Percentiles rank a stretch among this genome's conserved stretches.
These are phyloP conservation scores for Pholiota microspora DNA, from an alignment of 768 basidiomycete genomes.

Conservation along the genomic window DNA sequence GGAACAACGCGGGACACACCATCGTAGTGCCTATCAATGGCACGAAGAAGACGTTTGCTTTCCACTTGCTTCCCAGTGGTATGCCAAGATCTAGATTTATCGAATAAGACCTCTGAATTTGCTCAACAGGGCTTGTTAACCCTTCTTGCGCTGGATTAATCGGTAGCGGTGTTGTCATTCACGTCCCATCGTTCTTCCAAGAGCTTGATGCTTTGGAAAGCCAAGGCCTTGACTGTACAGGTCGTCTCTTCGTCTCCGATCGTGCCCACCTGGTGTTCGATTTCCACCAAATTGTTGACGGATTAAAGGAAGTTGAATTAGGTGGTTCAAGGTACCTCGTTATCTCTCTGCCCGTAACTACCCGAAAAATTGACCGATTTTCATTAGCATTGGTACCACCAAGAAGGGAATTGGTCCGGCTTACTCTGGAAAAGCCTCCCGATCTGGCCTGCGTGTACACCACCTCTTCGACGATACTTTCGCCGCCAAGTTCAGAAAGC, in stretches of 20 bases:
- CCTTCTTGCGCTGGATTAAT: constrained; percentile 83
- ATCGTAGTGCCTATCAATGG: constrained; percentile 82
- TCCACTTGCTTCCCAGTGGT: constrained; percentile 96
- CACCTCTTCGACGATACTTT: constrained; percentile 92
- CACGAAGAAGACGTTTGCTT: constrained; percentile 84
- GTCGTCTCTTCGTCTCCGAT: constrained; percentile 90
- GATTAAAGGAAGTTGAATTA: constrained; percentile 95
- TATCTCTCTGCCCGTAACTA: not conserved
- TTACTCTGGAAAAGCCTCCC: constrained; percentile 95
- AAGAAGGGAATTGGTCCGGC: constrained; percentile 98
- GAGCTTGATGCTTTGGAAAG: constrained; percentile 85
- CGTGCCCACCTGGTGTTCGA: constrained; percentile 97
- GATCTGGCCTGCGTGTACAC: constrained; percentile 93
- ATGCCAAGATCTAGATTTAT: too few species aligned
- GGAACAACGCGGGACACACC: constrained; percentile 99
- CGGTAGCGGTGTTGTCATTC: constrained; percentile 94
- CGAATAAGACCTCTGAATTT: too few species aligned
- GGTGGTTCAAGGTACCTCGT: constrained; percentile 72
- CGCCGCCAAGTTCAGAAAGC: constrained; percentile 87
- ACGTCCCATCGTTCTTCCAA: constrained; percentile 90
- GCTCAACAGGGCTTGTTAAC: constrained; percentile 73
- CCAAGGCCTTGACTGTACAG: constrained; percentile 85
- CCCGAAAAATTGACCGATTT: constrained; percentile 1
- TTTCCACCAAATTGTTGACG: constrained; percentile 99
- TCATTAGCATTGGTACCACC: constrained; percentile 88